Percentiles rank a stretch among this genome's conserved stretches.
These are phyloP conservation scores for Colletotrichum brevisporum DNA, from an alignment of 2,329 filamentous ascomycete species.

Conservation along the genomic window DNA sequence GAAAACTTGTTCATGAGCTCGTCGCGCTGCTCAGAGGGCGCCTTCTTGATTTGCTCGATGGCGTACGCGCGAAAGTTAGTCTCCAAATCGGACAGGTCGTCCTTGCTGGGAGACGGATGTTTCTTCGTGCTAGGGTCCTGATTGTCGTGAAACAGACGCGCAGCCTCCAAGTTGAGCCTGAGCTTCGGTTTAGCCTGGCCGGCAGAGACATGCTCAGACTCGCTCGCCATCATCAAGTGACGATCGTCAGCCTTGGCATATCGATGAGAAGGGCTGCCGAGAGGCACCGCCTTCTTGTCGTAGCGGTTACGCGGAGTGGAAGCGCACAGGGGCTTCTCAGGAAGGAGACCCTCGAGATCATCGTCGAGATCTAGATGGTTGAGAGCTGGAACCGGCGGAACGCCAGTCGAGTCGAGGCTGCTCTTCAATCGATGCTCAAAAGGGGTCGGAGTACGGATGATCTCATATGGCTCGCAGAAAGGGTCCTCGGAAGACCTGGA, in stretches of 20 bases:
- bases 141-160: conserved; percentile 23
- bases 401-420: conserved; percentile 27
- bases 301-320: conserved; percentile 53
- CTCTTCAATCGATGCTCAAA: conserved; percentile 43
- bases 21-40: conserved; percentile 22
- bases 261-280: conserved; percentile 25
- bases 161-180: conserved; percentile 10
- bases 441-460: conserved; percentile 42
- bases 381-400: conserved; percentile 20
- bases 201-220: not conserved
- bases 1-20: conserved; percentile 27
- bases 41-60: conserved; percentile 26
- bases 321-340: conserved; percentile 51
- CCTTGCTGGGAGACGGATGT: conserved; percentile 61
- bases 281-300: conserved; percentile 3
- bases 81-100: conserved; percentile 55
- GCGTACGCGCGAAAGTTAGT: conserved; percentile 47
- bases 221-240: not conserved
- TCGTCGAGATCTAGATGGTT: conserved; percentile 51
- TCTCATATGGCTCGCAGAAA: conserved; percentile 44
- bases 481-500: conserved; percentile 48
- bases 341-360: conserved; percentile 56
- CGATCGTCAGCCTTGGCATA: conserved; percentile 5
- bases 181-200: conserved; percentile 11
- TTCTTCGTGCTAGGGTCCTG: conserved; percentile 51